Conservation (phyloP, 805 yeast genomes). For the Saturnispora ahearnii region DNA sequence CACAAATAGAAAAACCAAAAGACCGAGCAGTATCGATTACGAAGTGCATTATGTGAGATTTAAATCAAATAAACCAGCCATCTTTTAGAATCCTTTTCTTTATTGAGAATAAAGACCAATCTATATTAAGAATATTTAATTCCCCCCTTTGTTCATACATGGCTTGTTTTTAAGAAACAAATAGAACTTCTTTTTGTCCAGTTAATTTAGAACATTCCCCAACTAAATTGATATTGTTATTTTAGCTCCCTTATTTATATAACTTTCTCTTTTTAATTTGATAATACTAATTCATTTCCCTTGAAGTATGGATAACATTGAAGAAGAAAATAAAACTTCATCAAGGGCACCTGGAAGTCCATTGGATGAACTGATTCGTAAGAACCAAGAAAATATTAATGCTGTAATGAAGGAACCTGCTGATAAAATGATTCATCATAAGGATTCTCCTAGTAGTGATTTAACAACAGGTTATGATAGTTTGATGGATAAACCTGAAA, state of each 20-base stretch:
- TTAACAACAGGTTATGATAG: neutral
- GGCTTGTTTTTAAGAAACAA: neutral
- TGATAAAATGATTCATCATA: neutral
- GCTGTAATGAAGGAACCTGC: neutral
- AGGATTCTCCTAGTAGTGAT: neutral
- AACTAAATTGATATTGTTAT: neutral
- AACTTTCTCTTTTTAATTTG: neutral
- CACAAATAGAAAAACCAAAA: too few relatives aligned
- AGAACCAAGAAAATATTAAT: neutral
- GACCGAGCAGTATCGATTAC: too few relatives aligned
- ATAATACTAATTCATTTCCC: neutral
- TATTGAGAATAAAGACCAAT: too few relatives aligned
- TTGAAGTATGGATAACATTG: neutral
- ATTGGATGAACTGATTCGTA: neutral
- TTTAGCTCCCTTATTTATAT: neutral
- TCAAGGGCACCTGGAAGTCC: neutral
- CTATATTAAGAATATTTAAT: neutral
- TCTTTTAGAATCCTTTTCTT: neutral
- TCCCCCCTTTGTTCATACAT: neutral
- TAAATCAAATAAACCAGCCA: neutral
- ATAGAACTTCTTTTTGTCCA: neutral
- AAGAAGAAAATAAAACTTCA: neutral
- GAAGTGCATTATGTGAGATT: too few relatives aligned
- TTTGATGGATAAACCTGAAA: neutral
- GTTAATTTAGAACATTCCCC: neutral